Evolutionary conservation across 2,329 filamentous ascomycete species (phyloP), one percentile per base, ranked within the genome.

Genomic region (Sarocladiaceae sp.): DNA sequence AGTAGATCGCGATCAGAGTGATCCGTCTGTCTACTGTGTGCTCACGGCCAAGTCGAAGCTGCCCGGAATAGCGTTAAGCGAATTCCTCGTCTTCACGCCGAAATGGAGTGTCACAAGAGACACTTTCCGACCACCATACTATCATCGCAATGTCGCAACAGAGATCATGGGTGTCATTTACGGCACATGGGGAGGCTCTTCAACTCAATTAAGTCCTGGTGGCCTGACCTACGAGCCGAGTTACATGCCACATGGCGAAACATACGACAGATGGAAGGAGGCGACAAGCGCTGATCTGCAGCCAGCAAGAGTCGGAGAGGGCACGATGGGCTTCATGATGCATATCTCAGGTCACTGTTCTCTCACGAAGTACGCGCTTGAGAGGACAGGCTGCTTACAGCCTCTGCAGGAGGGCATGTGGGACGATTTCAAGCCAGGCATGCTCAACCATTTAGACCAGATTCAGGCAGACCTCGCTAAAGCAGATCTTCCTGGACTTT

Each of bases 71-170:
- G 75, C 81, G 2, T 66, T 82, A 2, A 77, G 77, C 0, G 85
- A 88, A 64, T 86, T 87, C 56, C 75, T 87, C 44, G 80, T 84
- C 65, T 87, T 88, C 64, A 81, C 83, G 0, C 83, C 84, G 0
- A 74, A 82, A 18, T 87, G 84, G 83, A 74, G 83, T 12, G 80
- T 85, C 1, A 76, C 78, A 0, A 76, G 79, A 42, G 75, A 76
- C 53, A 86, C 83, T 0, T 86, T 84, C 67, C 75, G 83, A 0
- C 80, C 81, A 1, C 83, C 84, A 0, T 87, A 83, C 66, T 87
- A 84, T 63, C 83, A 86, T 62, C 73, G 80, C 47, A 83, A 83
- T 61, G 75, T 73, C 36, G 78, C 78, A 26, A 75, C 76, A 0
- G 80, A 83, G 58, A 70, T 82, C 53, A 79, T 80, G 76, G 78